Evolutionary conservation across 2,329 filamentous ascomycete genomes (phyloP), one percentile per base, ranked within the genome.

Genomic region (Arthroderma uncinatum): DNA sequence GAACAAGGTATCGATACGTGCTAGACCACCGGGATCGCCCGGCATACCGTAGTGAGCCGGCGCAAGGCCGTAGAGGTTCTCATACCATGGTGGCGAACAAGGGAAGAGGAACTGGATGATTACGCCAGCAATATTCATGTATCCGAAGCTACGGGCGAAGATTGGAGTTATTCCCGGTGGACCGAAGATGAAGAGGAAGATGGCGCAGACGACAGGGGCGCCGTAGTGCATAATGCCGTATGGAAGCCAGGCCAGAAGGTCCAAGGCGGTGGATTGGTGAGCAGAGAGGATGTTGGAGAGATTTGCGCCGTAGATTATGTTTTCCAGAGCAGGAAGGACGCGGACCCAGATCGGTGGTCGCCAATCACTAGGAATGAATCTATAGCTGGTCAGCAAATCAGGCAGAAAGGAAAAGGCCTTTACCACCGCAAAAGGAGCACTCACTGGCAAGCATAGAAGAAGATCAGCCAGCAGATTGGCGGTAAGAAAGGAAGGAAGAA

Each of bases 31-130:
- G 0, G 92, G 90, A 48, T 89, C 92, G 53, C 92, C 92, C 47
- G 82, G 79, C 79, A 97, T 95, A 50, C 87, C 87, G 74, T 96
- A 96, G 65, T 93, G 89, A 53, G 92, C 92, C 1, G 92, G 91
- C 30, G 89, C 89, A 54, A 96, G 77, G 14, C 92, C 92, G 70
- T 95, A 89, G 66, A 87, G 79, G 71, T 93, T 94, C 78, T 96
- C 92, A 68, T 96, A 97, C 92, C 92, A 97, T 1, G 92, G 92
- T 25, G 92, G 89, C 23, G 91, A 93, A 77, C 92, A 96, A 1
- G 92, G 92, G 73, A 96, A 94, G 61, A 90, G 73, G 56, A 96
- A 79, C 74, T 96, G 91, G 62, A 95, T 91, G 33, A 85, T 82
- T 57, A 96, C 92, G 55, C 90, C 92, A 10, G 85, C 77, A 62